These are phyloP conservation scores for Neoboletus magnificus DNA, from an alignment of 768 basidiomycete genomes.

Conservation along the genomic window DNA sequence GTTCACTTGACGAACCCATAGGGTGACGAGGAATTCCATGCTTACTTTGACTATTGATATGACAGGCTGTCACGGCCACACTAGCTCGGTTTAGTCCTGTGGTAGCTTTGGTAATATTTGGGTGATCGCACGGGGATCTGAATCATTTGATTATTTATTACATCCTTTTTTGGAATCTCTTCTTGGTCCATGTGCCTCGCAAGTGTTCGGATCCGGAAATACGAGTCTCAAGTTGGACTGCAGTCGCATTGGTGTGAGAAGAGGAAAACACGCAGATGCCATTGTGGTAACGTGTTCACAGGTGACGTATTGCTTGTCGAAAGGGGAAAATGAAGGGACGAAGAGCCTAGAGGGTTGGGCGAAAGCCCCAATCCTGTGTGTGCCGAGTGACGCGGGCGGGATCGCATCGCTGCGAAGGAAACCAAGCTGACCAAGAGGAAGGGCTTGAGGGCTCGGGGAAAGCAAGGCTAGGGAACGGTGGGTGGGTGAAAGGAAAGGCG, in stretches of 20 bases:
- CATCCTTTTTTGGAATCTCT: constrained; percentile 8
- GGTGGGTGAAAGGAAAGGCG: no score
- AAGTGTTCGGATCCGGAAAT: constrained; percentile 6
- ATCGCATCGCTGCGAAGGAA: no score
- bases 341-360: no score
- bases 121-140: no score
- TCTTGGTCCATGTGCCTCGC: constrained; percentile 25
- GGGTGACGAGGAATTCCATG: neutral
- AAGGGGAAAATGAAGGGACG: neutral
- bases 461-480: no score
- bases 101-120: no score
- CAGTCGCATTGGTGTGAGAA: neutral
- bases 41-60: neutral
- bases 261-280: neutral
- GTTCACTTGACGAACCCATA: neutral
- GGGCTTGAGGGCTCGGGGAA: no score
- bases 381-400: no score
- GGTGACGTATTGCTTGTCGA: neutral
- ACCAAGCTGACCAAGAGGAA: no score
- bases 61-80: neutral
- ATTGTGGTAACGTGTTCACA: neutral
- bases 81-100: neutral
- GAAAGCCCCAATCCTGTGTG: no score
- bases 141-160: neutral
- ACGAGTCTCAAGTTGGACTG: neutral